These are phyloP conservation scores for Diplogelasinospora grovesii DNA, from an alignment of 495 filamentous ascomycete species.

Conservation along the genomic window DNA sequence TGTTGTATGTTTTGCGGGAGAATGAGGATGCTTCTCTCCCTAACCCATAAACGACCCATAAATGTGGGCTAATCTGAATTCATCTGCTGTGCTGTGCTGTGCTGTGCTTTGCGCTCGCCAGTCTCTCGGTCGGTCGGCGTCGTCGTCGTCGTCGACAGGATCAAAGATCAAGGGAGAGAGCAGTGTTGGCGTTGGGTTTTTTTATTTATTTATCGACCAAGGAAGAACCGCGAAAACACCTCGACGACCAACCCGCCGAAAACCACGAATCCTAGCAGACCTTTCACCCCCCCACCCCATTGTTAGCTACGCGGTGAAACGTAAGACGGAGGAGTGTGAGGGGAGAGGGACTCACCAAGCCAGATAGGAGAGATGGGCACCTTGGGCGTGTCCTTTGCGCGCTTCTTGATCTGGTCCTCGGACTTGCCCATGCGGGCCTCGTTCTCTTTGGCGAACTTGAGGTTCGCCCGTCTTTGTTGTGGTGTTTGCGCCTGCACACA, in stretches of 20 bases:
- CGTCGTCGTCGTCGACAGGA: too few species aligned
- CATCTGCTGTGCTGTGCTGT: too few species aligned
- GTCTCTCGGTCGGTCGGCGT: too few species aligned
- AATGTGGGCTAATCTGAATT: too few species aligned
- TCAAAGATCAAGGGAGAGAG: too few species aligned
- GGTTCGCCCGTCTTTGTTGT: constrained; percentile 83
- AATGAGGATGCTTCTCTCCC: too few species aligned
- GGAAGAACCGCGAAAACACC: constrained; percentile 67
- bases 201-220: constrained; percentile 16
- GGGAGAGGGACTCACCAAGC: constrained; percentile 87
- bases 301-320: background rate
- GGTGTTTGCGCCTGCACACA: constrained; percentile 91
- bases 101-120: too few species aligned
- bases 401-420: constrained; percentile 59
- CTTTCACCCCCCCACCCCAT: too few species aligned
- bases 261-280: constrained; percentile 70
- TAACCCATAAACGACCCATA: too few species aligned
- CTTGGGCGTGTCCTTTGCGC: constrained; percentile 56
- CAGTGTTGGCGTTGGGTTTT: too few species aligned
- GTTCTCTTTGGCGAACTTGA: constrained; percentile 72
- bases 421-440: constrained; percentile 79
- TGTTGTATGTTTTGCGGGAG: too few species aligned
- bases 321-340: too few species aligned
- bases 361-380: constrained; percentile 72
- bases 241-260: constrained; percentile 83